These are phyloP conservation scores for Trichophyton simii DNA, from an alignment of 2,329 filamentous ascomycete species.

Conservation along the genomic window DNA sequence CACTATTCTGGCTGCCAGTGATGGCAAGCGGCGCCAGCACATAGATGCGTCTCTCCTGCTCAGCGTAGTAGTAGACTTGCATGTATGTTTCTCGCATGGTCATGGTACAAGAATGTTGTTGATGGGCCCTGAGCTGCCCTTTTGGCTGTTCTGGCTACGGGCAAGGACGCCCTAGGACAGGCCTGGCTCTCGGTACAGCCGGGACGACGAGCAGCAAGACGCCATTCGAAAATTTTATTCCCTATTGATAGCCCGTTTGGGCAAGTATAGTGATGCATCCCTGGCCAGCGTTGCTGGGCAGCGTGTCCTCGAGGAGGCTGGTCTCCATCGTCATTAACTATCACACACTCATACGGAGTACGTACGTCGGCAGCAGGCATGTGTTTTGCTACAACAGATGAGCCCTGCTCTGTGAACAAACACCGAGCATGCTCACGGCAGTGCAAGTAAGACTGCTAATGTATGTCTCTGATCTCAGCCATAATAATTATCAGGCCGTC, in stretches of 20 bases:
- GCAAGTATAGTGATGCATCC: neutral
- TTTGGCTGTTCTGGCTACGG: neutral
- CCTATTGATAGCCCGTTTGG: neutral
- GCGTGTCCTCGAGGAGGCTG: neutral
- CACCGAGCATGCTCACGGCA: neutral
- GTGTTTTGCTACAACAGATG: neutral
- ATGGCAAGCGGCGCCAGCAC: constrained; percentile 1
- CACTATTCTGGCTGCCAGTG: neutral
- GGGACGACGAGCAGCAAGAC: neutral
- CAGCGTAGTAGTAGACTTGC: neutral
- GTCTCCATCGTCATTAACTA: neutral
- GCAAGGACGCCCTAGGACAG: neutral
- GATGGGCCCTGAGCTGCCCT: neutral
- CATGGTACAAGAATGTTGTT: neutral
- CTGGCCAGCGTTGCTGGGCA: neutral
- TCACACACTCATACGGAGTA: neutral
- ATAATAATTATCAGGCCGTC: neutral
- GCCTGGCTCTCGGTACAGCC: neutral
- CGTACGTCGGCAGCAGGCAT: neutral
- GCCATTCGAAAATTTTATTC: neutral
- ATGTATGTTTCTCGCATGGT: neutral
- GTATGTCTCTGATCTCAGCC: neutral
- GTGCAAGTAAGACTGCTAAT: neutral
- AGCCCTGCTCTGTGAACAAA: neutral
- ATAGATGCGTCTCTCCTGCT: neutral